Evolutionary conservation across 345 rosid genomes (phyloP).

Genomic region (Ceriops zippeliana): DNA sequence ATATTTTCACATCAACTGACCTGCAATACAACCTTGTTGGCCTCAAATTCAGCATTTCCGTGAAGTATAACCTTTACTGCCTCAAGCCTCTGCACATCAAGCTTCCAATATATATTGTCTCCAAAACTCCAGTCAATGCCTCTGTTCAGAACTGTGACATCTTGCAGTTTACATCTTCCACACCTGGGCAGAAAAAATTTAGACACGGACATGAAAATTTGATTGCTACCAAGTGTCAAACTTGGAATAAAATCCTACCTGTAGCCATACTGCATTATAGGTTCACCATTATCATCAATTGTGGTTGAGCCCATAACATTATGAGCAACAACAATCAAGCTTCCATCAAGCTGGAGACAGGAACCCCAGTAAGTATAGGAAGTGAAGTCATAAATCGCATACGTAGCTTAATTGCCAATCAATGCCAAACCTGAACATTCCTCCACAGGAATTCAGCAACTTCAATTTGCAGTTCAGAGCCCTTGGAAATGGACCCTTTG

Average conservation of each 20-base stretch:
- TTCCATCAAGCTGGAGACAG: conserved; percentile 68
- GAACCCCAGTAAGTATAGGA: conserved; percentile 23
- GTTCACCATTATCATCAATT: conserved; percentile 46
- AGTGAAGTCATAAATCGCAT: conserved; percentile 7
- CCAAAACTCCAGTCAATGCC: conserved; percentile 77
- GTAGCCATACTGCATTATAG: conserved; percentile 61
- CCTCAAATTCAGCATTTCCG: conserved; percentile 95
- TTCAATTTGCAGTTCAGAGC: conserved; percentile 82
- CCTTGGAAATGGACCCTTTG: conserved; percentile 70
- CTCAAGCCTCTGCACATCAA: conserved; percentile 60
- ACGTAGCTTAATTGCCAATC: conserved; percentile 8
- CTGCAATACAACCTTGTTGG: conserved; percentile 62
- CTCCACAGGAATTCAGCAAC: conserved; percentile 88
- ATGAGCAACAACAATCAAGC: conserved; percentile 67
- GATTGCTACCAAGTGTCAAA: conserved; percentile 1
- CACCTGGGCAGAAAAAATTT: conserved; percentile 46
- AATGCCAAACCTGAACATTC: conserved; percentile 66
- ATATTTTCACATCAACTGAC: conserved; percentile 28
- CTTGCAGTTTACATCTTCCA: conserved; percentile 76
- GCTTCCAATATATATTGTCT: conserved; percentile 85
- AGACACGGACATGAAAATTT: conserved; percentile 3
- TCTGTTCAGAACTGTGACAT: conserved; percentile 63
- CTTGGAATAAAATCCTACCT: conserved; percentile 40
- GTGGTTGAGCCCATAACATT: conserved; percentile 71
- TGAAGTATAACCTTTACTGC: conserved; percentile 64